Evolutionary conservation across 1,284 basidiomycete genomes (phyloP).

Genomic region (Hymenochaete sp.): DNA sequence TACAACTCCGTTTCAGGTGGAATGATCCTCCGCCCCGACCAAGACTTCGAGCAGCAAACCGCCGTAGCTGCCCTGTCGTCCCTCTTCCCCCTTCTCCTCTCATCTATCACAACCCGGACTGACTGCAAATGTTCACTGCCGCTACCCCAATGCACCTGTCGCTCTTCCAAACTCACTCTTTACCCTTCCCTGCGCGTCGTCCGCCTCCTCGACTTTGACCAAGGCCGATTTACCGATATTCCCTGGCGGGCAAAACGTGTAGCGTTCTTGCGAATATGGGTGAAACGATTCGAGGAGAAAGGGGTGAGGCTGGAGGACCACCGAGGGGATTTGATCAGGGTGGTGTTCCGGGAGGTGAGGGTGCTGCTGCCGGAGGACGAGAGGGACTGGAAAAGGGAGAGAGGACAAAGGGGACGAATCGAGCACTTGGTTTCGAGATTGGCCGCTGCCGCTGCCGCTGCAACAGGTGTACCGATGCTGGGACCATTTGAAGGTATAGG

Average conservation of each 20-base stretch:
- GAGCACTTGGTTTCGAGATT: background rate
- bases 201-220: conserved; percentile 17
- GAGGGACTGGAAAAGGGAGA: background rate
- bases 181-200: no score
- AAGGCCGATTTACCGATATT: conserved; percentile 5
- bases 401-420: background rate
- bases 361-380: conserved; percentile 13
- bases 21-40: conserved; percentile 6
- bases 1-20: background rate
- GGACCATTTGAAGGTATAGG: background rate
- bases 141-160: no score
- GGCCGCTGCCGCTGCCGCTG: no score
- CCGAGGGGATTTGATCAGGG: conserved; percentile 7
- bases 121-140: no score
- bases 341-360: conserved; percentile 12
- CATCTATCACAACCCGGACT: no score
- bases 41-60: conserved; percentile 3
- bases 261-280: conserved; percentile 14
- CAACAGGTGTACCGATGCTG: background rate
- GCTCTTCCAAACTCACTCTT: conserved; percentile 6
- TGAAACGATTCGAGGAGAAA: conserved; percentile 11
- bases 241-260: conserved; percentile 9
- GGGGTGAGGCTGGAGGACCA: conserved; percentile 15
- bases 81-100: conserved; percentile 7
- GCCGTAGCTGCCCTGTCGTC: conserved; percentile 1